These are phyloP conservation scores for Stachybotrys elegans DNA, from an alignment of 2,329 filamentous ascomycete species.

Conservation along the genomic window DNA sequence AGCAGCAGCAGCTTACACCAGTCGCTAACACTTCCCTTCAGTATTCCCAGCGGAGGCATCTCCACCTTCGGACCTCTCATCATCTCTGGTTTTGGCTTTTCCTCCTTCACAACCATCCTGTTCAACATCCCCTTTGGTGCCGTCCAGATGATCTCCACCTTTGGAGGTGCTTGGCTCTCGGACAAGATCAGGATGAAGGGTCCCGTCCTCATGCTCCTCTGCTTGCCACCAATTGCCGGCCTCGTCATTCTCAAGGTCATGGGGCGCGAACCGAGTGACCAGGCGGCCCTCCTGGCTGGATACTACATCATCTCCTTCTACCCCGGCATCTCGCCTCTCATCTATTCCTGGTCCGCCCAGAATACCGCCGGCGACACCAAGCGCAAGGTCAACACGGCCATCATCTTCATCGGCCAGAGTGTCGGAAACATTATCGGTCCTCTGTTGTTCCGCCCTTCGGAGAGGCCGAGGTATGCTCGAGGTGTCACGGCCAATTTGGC, in stretches of 20 bases:
- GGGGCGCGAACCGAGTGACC: conserved; percentile 36
- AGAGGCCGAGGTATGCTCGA: conserved; percentile 52
- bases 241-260: conserved; percentile 48
- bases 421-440: conserved; percentile 63
- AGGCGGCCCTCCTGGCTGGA: conserved; percentile 46
- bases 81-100: conserved; percentile 52
- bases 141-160: conserved; percentile 54
- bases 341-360: conserved; percentile 52
- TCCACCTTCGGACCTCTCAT: conserved; percentile 55
- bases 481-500: conserved; percentile 55
- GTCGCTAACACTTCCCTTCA: conserved; percentile 5
- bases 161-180: conserved; percentile 52
- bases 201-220: conserved; percentile 47
- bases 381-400: conserved; percentile 56
- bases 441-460: conserved; percentile 51
- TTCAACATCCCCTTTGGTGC: conserved; percentile 58
- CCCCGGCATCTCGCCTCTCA: conserved; percentile 48
- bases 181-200: conserved; percentile 51
- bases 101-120: conserved; percentile 49
- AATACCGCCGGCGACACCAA: conserved; percentile 64
- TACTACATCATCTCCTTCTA: conserved; percentile 59
- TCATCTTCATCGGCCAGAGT: conserved; percentile 57
- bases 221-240: conserved; percentile 52
- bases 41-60: conserved; percentile 51
- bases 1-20: not conserved